Evolutionary conservation across 2,329 filamentous ascomycete species (phyloP), one percentile per base, ranked within the genome.

Genomic region (Stylonectria norvegica): DNA sequence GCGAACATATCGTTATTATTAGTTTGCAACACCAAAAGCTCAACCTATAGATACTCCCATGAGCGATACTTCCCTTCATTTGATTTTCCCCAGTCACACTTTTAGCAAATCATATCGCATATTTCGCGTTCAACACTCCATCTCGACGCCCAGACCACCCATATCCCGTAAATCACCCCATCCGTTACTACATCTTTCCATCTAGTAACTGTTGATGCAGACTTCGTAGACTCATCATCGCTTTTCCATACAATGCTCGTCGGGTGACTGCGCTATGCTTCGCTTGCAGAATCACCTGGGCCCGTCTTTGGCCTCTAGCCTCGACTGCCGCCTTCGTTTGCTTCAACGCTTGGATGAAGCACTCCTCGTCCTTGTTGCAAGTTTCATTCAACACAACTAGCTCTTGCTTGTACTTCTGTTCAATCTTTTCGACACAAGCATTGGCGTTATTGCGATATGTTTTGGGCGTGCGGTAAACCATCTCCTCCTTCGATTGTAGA

Each of bases 401-500:
- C 18, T 62, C 60, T 9, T 53, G 38, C 2, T 17, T 12, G 22
- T 53, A 53, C 7, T 48, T 52, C 10, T 40, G 43, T n/a, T 47
- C 38, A 3, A 62, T 52, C 14, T 42, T 53, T 8, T 40, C 40
- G 18, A 61, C 46, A 3, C 52, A 58, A 4, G 34, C 33, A 2
- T 49, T 27, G 4, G 40, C 48, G n/a, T 45, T 52, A 12, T 47
- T 45, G 3, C 39, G 46, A 36, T 62, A 62, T 1, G 38, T 36
- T 14, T 50, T 45, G n/a, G 49, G 49, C 3, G 54, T 29, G 5
- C 40, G 47, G 16, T 42, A 46, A 14, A 55, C 39, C 2, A 36
- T 34, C 4, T 35, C 43, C 43, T 60, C 56, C 16, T 50, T 61
- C 15, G 40, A 27, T 14, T 40, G 40, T 2, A 62, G 45, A 36